These are phyloP conservation scores for Mikania micrantha DNA, from an alignment of 129 eudicot genomes.

Conservation along the genomic window DNA sequence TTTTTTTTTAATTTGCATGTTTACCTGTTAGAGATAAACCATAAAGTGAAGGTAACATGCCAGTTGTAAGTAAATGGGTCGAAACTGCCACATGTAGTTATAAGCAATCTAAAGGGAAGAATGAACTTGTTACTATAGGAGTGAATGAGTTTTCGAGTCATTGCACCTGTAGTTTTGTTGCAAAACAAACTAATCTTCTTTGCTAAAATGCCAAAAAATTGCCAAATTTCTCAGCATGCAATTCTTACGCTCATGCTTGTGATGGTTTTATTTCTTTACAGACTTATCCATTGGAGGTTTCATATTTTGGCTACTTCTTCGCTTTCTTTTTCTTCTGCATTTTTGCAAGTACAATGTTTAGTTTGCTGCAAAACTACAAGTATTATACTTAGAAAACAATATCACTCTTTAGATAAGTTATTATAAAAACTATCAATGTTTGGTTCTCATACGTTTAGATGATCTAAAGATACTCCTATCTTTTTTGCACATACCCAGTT, in stretches of 20 bases:
- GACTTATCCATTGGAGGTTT: background rate
- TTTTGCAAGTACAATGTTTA: background rate
- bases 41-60: background rate
- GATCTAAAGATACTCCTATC: background rate
- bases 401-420: background rate
- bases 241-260: background rate
- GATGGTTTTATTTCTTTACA: background rate
- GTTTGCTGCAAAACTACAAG: background rate
- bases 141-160: background rate
- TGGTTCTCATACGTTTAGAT: background rate
- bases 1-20: background rate
- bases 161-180: background rate
- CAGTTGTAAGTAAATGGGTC: background rate
- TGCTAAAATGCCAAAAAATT: background rate
- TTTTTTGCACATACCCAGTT: no score
- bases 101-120: background rate
- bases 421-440: background rate
- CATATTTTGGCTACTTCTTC: background rate
- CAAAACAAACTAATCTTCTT: background rate
- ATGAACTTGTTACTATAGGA: background rate
- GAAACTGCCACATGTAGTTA: background rate
- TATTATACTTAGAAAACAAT: background rate
- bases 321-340: background rate
- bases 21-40: background rate
- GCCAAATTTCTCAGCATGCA: background rate